phyloP scores from a whole-genome alignment of 441 rosid genomes.

The Aleurites moluccanus region DNA sequence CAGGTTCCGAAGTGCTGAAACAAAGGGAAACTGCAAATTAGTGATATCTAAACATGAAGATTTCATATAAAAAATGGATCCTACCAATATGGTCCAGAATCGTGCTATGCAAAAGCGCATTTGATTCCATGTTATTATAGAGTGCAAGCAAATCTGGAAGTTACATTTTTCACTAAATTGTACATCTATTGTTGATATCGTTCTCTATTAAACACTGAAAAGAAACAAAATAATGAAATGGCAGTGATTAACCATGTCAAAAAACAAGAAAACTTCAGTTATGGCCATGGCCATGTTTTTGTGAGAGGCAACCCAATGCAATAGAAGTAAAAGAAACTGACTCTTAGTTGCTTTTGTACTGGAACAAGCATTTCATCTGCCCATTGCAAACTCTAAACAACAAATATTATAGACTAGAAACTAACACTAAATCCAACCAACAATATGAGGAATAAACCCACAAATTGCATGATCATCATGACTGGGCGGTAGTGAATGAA shows the following conservation, averaged over 20 bases:
- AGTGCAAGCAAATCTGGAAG: too few species aligned
- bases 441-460: not conserved
- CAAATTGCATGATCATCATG: not conserved
- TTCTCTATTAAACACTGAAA: not conserved
- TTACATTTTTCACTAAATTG: not conserved
- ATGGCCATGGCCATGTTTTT: not conserved
- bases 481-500: not conserved
- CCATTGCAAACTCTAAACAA: not conserved
- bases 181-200: not conserved
- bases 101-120: not conserved
- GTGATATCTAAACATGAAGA: not conserved
- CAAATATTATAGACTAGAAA: not conserved
- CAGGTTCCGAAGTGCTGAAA: conserved; percentile 65
- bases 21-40: conserved; percentile 7
- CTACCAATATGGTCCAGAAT: not conserved
- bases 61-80: not conserved
- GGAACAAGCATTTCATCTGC: too few species aligned
- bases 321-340: not conserved
- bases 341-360: not conserved
- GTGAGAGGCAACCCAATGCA: not conserved
- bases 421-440: not conserved
- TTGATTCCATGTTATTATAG: not conserved
- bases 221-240: not conserved
- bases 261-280: not conserved
- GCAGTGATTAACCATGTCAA: not conserved